Evolutionary conservation across 1,284 basidiomycete species (phyloP).

Genomic region (Tilletia indica): DNA sequence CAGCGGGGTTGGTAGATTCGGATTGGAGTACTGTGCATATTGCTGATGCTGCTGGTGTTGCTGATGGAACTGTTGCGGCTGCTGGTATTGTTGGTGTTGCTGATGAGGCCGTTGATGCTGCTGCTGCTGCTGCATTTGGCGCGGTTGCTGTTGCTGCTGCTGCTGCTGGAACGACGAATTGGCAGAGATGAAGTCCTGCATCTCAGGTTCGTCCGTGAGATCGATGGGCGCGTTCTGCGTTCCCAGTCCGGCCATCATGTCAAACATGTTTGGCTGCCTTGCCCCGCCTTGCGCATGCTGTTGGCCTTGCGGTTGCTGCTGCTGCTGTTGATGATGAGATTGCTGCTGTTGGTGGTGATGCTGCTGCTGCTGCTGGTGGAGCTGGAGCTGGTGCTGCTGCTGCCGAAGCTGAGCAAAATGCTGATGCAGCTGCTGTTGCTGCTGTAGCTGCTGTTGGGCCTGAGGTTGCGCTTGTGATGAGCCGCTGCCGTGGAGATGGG

Average conservation of each 20-base stretch:
- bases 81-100: neutral
- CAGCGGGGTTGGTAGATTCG: neutral
- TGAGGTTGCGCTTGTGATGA: neutral
- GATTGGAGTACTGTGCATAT: neutral
- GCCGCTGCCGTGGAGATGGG: too few relatives aligned
- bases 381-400: neutral
- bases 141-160: neutral
- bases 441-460: neutral
- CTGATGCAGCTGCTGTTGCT: neutral
- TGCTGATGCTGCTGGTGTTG: neutral
- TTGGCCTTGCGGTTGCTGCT: neutral
- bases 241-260: neutral
- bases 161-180: too few relatives aligned
- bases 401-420: neutral
- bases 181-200: neutral
- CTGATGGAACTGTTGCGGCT: neutral
- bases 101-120: neutral
- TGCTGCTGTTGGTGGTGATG: neutral
- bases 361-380: neutral
- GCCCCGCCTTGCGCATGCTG: neutral
- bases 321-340: neutral
- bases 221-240: slow-evolving; percentile 12
- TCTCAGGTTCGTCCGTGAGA: neutral
- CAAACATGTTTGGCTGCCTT: neutral
- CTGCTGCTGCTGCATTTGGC: neutral